A percentile compares a stretch with the other conserved stretches of the same genome.
These are phyloP conservation scores for Neurospora sp. DNA, from an alignment of 495 filamentous ascomycete species.

Conservation along the genomic window DNA sequence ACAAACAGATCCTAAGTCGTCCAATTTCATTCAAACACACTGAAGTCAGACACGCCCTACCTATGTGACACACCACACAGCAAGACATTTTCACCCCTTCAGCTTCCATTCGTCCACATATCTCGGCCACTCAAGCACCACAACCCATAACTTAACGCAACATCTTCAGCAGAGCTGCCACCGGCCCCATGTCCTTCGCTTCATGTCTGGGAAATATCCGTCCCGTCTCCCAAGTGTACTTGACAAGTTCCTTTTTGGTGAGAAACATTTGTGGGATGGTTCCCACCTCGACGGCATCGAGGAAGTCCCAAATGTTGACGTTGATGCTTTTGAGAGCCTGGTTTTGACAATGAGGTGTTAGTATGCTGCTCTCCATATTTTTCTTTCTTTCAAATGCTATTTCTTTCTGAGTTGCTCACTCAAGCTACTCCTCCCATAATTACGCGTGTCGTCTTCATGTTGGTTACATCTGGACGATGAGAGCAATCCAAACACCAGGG, in stretches of 20 bases:
- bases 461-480: no score
- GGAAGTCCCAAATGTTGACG: conserved; percentile 31
- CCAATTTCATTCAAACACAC: no score
- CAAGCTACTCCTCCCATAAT: no score
- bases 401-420: no score
- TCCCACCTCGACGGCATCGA: conserved; percentile 14
- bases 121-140: background rate
- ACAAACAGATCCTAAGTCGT: background rate
- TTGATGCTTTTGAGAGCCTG: conserved; percentile 20
- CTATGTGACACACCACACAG: background rate
- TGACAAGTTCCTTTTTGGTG: conserved; percentile 8
- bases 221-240: conserved; percentile 11
- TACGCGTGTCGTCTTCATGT: no score
- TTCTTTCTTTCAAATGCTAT: background rate
- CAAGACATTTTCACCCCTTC: background rate
- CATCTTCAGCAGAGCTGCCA: conserved; percentile 12
- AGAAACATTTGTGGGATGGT: conserved; percentile 6
- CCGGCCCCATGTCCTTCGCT: conserved; percentile 20
- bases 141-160: background rate
- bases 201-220: conserved; percentile 12
- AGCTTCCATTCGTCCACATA: background rate
- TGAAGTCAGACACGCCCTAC: no score
- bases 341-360: background rate
- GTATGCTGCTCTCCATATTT: background rate
- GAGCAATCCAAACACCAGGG: no score